Evolutionary conservation across 192 early-diverging fungal genomes (phyloP).

Genomic region (Thoreauomyces humboldtii): DNA sequence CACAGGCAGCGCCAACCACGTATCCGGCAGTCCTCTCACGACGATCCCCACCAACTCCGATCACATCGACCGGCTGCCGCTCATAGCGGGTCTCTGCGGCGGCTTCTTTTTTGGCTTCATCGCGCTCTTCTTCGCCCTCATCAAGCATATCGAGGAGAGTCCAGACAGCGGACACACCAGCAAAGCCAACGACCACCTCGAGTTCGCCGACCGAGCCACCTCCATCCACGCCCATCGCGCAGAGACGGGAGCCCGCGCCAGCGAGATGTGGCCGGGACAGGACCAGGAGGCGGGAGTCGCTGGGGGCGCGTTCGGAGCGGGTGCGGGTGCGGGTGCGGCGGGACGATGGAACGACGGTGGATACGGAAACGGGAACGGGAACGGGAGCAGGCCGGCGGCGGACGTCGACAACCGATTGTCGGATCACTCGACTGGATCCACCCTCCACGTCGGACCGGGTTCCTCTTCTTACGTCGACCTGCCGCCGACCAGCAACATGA

Average conservation of each 20-base stretch:
- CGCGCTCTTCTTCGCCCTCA: neutral
- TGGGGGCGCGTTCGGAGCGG: too few relatives aligned
- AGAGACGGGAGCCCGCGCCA: neutral
- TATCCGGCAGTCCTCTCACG: neutral
- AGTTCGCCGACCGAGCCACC: neutral
- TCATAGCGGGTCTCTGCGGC: conserved; percentile 25
- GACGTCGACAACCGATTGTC: too few relatives aligned
- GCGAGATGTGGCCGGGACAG: conserved; percentile 7
- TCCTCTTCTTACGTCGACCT: too few relatives aligned
- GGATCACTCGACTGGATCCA: neutral
- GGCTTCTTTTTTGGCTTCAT: conserved; percentile 24
- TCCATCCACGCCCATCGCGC: conserved; percentile 14
- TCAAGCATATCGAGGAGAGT: neutral
- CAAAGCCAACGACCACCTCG: neutral
- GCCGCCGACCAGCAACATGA: neutral
- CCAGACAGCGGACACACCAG: neutral
- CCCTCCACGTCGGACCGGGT: neutral
- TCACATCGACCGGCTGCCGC: conserved; percentile 14
- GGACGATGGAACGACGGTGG: too few relatives aligned
- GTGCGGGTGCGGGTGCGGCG: too few relatives aligned
- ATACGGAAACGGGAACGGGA: too few relatives aligned
- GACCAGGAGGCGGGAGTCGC: neutral
- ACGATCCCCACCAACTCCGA: too few relatives aligned
- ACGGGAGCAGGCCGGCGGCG: too few relatives aligned
- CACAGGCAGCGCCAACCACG: neutral